phyloP scores from a whole-genome alignment of 2,329 filamentous ascomycete species.

The Scleromitrula shiraiana region DNA sequence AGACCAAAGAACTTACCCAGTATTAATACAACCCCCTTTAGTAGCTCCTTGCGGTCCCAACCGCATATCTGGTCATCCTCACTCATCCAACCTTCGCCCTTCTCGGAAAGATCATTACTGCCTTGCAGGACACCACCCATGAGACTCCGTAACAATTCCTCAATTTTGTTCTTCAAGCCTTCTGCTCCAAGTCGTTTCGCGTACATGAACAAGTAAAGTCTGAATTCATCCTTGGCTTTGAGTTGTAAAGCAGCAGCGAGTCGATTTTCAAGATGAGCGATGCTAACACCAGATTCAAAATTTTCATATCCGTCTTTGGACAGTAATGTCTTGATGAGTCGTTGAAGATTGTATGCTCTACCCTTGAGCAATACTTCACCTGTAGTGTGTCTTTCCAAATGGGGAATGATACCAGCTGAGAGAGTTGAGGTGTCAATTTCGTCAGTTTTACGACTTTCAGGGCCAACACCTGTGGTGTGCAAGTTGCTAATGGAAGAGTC shows the following conservation, averaged over 20 bases:
- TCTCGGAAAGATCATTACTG: slow-evolving; percentile 37
- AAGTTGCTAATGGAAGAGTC: slow-evolving; percentile 81
- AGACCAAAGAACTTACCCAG: slow-evolving; percentile 55
- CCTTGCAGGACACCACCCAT: slow-evolving; percentile 64
- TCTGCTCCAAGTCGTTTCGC: slow-evolving; percentile 91
- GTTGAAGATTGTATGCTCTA: slow-evolving; percentile 81
- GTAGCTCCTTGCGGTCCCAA: slow-evolving; percentile 78
- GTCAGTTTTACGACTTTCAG: slow-evolving; percentile 40
- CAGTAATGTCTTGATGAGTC: slow-evolving; percentile 81
- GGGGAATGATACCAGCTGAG: slow-evolving; percentile 87
- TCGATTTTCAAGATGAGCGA: slow-evolving; percentile 91
- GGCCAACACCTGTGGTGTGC: slow-evolving; percentile 60
- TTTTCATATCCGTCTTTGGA: slow-evolving; percentile 86
- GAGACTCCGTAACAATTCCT: slow-evolving; percentile 78
- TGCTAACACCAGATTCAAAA: slow-evolving; percentile 84
- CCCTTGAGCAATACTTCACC: slow-evolving; percentile 87
- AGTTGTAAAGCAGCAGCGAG: slow-evolving; percentile 82
- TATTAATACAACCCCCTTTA: slow-evolving; percentile 88
- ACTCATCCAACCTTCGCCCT: slow-evolving; percentile 54
- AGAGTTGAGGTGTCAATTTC: slow-evolving; percentile 50
- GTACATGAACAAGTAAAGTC: slow-evolving; percentile 95
- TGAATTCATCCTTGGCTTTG: slow-evolving; percentile 84
- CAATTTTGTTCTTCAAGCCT: slow-evolving; percentile 77
- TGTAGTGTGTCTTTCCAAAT: slow-evolving; percentile 89
- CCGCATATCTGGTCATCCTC: slow-evolving; percentile 71